Base-by-base conservation (phyloP, 2,329 filamentous ascomycete genomes). In the Fusarium miscanthi region DNA sequence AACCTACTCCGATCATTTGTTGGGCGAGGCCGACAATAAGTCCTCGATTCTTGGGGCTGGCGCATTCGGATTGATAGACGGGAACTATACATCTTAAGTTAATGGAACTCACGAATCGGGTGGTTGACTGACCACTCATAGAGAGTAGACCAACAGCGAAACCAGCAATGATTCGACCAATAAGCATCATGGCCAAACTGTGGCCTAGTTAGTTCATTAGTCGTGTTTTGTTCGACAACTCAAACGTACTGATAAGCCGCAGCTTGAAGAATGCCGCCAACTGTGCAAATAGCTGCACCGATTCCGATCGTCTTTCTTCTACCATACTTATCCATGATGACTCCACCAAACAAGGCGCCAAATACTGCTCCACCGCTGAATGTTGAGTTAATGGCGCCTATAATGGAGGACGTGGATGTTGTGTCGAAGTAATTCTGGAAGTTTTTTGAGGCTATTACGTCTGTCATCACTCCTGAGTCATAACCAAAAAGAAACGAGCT, bases 381-480 rank as follows among this genome's bases (percentile, higher is more conserved):
- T 2, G 87, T 89, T 41, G 87, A 87, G 76, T 89, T 88, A 76
- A 90, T 89, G n/a, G 87, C 88, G 6, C 88, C 88, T 52, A 89
- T 84, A 21, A 87, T 77, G 45, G 75, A 64, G 2, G 75, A 77
- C 4, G 75, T 72, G 85, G 19, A 84, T 77, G 37, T 81, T 11
- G 88, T 88, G 56, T 87, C 76, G 80, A 90, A 90, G 77, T 83
- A 87, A 6, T 74, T 59, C 13, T 88, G 82, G 74, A 90, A 89
- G 74, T 89, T 80, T 10, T 81, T 79, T 3, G 85, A 87, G n/a
- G 84, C 84, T 48, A 89, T 89, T 41, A 88, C 87, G 78, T 88
- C 84, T 14, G 83, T 84, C 75, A 77, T 77, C 7, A 77, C 75
- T n/a, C 75, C 75, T 3, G 67, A 70, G 21, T 77, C 75, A 73